Base-by-base conservation (phyloP, 1,284 basidiomycete genomes). In the Ustilago xerochloae region DNA sequence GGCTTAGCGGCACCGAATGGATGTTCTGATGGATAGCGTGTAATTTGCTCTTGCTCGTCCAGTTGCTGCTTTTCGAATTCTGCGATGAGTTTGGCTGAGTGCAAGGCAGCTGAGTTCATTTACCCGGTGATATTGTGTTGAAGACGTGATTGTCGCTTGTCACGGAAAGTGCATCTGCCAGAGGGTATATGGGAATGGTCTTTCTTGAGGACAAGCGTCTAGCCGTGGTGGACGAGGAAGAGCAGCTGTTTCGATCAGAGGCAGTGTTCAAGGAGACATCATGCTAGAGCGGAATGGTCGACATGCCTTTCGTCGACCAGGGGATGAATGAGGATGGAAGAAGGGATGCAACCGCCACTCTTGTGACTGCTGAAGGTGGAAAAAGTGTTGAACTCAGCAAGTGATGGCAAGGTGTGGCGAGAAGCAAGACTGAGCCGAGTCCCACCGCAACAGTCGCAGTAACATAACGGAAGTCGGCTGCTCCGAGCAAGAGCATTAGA, bases 51-150 rank as follows among this genome's bases (percentile, higher is more conserved):
- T 18, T 45, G n/a, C 6, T 29, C 36, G 10, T 43, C 39, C 26
- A 53, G 24, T 15, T 70, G 70, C 48, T 51, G 49, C 22, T 57
- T 52, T 60, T 77, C 63, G 46, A 74, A 74, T 54, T 70, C 70
- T 43, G 53, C 63, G 53, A 77, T 70, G 48, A 77, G 71, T 49
- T 59, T 63, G 43, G 58, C 57, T 12, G 72, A 75, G 28, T 75
- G 41, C 15, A 54, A 18, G 6, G 72, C 63, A 29, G 72, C 72
- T 30, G 63, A 61, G 50, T 65, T 69, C 72, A 75, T 75, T n/a
- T n/a, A n/a, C n/a, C 20, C 35, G 16, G 30, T 43, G 53, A 16
- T 18, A 24, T 6, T 20, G n/a, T 10, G 41, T 12, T 22, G 24
- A 24, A 28, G 45, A 18, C 16, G 3, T 35, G 6, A 10, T 10